Percentiles rank a stretch among this genome's conserved stretches.
Conservation (phyloP, 768 basidiomycete species). For the Basidioascus undulatus region DNA sequence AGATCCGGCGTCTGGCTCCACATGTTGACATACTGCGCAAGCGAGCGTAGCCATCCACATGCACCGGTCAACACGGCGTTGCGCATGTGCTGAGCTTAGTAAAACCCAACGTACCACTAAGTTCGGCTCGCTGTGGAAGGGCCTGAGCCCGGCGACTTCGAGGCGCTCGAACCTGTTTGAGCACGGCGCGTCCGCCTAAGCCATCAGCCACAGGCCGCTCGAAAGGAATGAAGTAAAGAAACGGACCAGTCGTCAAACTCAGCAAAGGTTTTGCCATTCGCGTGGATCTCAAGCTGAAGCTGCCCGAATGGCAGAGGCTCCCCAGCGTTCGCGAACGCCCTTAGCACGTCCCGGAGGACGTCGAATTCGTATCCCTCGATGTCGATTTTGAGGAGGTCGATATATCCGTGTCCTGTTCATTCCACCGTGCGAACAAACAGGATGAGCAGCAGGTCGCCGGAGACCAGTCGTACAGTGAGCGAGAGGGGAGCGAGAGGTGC, state of each 20-base stretch:
- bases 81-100: no score
- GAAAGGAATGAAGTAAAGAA: no score
- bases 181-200: no score
- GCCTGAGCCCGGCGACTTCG: slow-evolving; percentile 5
- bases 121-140: slow-evolving; percentile 5
- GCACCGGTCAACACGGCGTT: no score
- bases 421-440: no score
- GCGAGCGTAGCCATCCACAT: no score
- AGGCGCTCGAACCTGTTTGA: no score
- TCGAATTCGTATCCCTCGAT: slow-evolving; percentile 8
- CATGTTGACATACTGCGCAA: slow-evolving; percentile 4
- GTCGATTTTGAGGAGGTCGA: slow-evolving; percentile 9
- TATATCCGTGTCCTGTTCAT: slow-evolving; percentile 1
- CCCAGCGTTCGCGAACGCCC: neutral
- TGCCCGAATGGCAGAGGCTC: slow-evolving; percentile 6
- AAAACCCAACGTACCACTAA: no score
- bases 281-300: slow-evolving; percentile 7
- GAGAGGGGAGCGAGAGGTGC: no score
- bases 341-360: slow-evolving; percentile 3
- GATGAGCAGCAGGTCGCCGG: no score
- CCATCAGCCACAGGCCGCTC: no score
- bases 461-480: no score
- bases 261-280: slow-evolving; percentile 2
- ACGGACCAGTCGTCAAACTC: slow-evolving; percentile 3
- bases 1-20: slow-evolving; percentile 3